Evolutionary conservation across 495 filamentous ascomycete species (phyloP).

Genomic region (Neurospora sp.): DNA sequence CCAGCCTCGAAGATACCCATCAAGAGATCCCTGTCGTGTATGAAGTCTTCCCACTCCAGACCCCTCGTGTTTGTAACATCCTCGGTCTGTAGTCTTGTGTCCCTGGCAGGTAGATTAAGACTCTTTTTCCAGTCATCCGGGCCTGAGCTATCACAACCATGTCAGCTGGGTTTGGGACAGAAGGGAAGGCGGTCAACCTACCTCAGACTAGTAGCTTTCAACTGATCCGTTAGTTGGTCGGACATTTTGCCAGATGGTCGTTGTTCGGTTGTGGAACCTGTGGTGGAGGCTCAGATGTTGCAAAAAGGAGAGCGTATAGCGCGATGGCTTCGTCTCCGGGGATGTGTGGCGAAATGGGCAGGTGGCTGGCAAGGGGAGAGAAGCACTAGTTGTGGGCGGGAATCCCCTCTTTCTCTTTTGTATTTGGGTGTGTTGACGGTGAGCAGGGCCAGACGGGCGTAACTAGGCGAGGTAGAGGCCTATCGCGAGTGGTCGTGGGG

Average conservation of each 20-base stretch:
- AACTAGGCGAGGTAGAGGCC: not conserved
- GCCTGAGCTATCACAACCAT: slow-evolving; percentile 37
- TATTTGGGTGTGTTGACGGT: not conserved
- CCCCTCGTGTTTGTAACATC: slow-evolving; percentile 98
- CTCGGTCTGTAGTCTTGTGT: slow-evolving; percentile 89
- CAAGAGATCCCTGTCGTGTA: slow-evolving; percentile 84
- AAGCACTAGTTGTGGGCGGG: not conserved
- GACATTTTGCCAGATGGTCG: slow-evolving; percentile 24
- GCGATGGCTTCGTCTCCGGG: not conserved
- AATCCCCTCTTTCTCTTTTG: not conserved
- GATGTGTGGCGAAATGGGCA: not conserved
- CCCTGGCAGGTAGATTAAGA: slow-evolving; percentile 70
- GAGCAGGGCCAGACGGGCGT: not conserved
- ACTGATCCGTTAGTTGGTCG: slow-evolving; percentile 53
- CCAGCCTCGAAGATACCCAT: slow-evolving; percentile 99
- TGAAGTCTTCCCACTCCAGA: slow-evolving; percentile 94
- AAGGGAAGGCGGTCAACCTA: slow-evolving; percentile 26
- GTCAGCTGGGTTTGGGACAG: slow-evolving; percentile 14
- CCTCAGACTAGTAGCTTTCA: slow-evolving; percentile 63
- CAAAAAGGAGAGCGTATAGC: not conserved
- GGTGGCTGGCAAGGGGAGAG: not conserved
- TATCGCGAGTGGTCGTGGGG: not conserved
- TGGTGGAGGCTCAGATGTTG: not conserved
- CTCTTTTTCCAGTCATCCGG: slow-evolving; percentile 69
- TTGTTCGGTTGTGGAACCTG: not conserved